These are phyloP conservation scores for Fomitopsis pinicola DNA, from an alignment of 1,284 basidiomycete genomes.

Conservation along the genomic window DNA sequence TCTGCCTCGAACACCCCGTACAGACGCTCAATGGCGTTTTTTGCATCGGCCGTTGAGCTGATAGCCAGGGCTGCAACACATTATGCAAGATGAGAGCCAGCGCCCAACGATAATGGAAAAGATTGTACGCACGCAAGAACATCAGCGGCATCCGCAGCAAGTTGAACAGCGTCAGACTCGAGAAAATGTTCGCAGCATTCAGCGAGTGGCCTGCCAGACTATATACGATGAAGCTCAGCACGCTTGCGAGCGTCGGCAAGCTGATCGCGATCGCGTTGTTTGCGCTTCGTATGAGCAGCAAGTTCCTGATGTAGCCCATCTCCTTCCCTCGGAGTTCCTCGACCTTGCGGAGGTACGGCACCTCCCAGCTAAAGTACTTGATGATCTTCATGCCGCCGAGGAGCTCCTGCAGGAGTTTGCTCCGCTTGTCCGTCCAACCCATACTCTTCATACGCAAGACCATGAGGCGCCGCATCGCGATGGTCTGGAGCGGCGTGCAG, in stretches of 20 bases:
- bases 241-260: constrained; percentile 78
- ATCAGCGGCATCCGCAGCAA: constrained; percentile 72
- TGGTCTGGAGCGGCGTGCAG: constrained; percentile 59
- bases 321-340: constrained; percentile 71
- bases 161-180: constrained; percentile 81
- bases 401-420: constrained; percentile 80
- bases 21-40: constrained; percentile 70
- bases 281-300: constrained; percentile 71
- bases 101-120: not conserved
- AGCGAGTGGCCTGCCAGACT: constrained; percentile 64
- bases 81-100: not conserved
- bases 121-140: constrained; percentile 53
- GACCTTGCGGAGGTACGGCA: constrained; percentile 71
- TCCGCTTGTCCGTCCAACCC: constrained; percentile 88
- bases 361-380: constrained; percentile 86
- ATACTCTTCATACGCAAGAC: constrained; percentile 72
- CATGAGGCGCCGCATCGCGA: constrained; percentile 77
- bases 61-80: constrained; percentile 63
- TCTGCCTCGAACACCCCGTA: constrained; percentile 78
- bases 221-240: constrained; percentile 85
- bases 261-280: constrained; percentile 67
- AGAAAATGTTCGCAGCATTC: constrained; percentile 71
- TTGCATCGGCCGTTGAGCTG: constrained; percentile 74
- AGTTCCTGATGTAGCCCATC: constrained; percentile 70
- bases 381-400: constrained; percentile 85